Evolutionary conservation across 2,329 filamentous ascomycete species (phyloP).

Genomic region (Rhynchosporium agropyri): DNA sequence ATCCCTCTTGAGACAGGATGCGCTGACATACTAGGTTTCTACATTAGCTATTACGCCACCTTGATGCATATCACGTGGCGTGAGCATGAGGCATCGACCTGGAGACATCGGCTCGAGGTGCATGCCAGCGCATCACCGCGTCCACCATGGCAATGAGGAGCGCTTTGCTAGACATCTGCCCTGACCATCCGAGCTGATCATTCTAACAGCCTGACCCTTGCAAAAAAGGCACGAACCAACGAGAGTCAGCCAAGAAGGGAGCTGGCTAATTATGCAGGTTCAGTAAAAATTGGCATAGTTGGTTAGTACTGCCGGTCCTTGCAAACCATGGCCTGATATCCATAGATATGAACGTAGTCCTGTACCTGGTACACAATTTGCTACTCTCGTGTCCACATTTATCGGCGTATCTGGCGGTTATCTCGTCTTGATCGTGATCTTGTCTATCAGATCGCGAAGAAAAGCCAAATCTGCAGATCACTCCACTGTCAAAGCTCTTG

Average conservation of each 20-base stretch:
- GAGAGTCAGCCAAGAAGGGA: conserved; percentile 1
- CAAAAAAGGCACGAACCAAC: conserved; percentile 4
- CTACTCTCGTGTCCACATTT: conserved; percentile 3
- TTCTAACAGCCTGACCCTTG: neutral
- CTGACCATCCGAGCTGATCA: conserved; percentile 8
- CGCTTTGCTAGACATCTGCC: neutral
- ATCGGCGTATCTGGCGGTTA: neutral
- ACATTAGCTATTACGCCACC: neutral
- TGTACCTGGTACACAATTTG: neutral
- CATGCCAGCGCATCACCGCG: conserved; percentile 8
- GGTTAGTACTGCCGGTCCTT: neutral
- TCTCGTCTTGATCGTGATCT: conserved; percentile 9
- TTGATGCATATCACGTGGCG: neutral
- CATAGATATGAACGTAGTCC: neutral
- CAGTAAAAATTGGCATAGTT: neutral
- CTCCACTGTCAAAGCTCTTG: neutral
- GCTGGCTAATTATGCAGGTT: conserved; percentile 6
- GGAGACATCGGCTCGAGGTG: neutral
- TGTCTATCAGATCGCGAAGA: neutral
- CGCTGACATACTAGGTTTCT: conserved; percentile 10
- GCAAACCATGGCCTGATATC: neutral
- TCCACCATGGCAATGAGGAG: neutral
- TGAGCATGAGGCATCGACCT: neutral
- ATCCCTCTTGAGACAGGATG: neutral
- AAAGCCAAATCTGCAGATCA: neutral